Conservation (phyloP, 2,329 filamentous ascomycete species). For the Colletotrichum siamense region DNA sequence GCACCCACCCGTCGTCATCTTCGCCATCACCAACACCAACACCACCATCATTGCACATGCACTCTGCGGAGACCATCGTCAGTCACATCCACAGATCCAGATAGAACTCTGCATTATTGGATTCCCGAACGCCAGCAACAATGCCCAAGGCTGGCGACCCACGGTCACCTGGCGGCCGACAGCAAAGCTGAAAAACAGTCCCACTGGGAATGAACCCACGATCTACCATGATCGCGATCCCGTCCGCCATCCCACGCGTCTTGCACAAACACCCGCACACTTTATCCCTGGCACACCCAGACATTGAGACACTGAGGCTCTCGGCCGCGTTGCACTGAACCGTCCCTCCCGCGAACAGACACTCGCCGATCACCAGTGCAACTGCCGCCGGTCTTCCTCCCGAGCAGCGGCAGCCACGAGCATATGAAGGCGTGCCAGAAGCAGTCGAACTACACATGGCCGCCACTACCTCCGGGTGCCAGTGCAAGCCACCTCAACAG, state of each 20-base stretch:
- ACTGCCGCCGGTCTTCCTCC: neutral
- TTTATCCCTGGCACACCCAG: neutral
- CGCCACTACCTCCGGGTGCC: neutral
- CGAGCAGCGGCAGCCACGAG: neutral
- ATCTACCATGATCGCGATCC: conserved; percentile 16
- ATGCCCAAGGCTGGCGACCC: neutral
- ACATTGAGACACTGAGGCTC: neutral
- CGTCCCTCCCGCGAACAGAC: conserved; percentile 12
- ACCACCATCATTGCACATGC: neutral
- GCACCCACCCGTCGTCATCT: neutral
- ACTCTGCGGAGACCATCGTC: neutral
- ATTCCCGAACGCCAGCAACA: neutral
- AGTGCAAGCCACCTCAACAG: conserved; percentile 11
- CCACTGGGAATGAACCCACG: neutral
- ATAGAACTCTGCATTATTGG: neutral
- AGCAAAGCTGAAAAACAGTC: neutral
- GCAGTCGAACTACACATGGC: conserved; percentile 1
- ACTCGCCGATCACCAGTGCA: neutral
- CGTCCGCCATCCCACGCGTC: neutral
- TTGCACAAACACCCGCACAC: neutral
- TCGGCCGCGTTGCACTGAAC: conserved; percentile 10
- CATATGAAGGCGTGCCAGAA: neutral
- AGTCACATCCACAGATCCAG: neutral
- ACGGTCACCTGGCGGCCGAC: neutral
- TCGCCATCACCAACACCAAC: neutral